Evolutionary conservation across 2,329 filamentous ascomycete species (phyloP).

Genomic region (Lachnellula willkommii): DNA sequence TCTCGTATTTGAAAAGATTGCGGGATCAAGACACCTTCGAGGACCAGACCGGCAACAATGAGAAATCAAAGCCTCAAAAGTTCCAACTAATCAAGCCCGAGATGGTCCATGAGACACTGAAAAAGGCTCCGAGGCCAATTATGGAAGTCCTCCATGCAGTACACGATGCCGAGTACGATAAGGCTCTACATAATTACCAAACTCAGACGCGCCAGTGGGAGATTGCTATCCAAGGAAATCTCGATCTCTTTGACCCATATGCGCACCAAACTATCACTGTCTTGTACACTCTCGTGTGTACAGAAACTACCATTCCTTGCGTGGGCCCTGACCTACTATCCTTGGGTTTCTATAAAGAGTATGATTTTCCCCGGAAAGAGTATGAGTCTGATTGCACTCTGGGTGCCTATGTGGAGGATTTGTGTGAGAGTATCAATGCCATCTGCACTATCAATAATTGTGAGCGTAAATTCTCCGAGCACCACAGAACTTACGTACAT

Average conservation of each 20-base stretch:
- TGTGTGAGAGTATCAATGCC: slow-evolving; percentile 71
- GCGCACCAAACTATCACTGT: slow-evolving; percentile 96
- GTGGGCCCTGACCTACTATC: slow-evolving; percentile 85
- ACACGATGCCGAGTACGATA: slow-evolving; percentile 95
- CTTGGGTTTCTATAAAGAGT: slow-evolving; percentile 89
- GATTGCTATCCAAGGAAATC: slow-evolving; percentile 81
- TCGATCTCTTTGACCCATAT: slow-evolving; percentile 88
- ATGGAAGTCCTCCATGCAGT: slow-evolving; percentile 92
- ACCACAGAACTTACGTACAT: slow-evolving; percentile 95
- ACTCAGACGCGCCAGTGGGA: slow-evolving; percentile 97
- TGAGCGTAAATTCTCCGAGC: slow-evolving; percentile 81
- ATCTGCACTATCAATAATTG: slow-evolving; percentile 80
- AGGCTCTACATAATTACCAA: slow-evolving; percentile 85
- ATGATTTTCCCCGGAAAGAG: slow-evolving; percentile 55
- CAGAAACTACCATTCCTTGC: slow-evolving; percentile 87
- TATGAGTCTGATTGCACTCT: slow-evolving; percentile 85
- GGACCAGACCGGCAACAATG: slow-evolving; percentile 46
- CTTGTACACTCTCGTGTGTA: slow-evolving; percentile 89
- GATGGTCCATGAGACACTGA: slow-evolving; percentile 83
- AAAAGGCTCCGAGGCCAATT: slow-evolving; percentile 76
- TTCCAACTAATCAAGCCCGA: slow-evolving; percentile 92
- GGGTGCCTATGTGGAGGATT: slow-evolving; percentile 89
- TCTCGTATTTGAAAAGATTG: slow-evolving; percentile 76
- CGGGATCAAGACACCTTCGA: slow-evolving; percentile 68
- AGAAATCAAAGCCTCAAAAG: slow-evolving; percentile 60